These are phyloP conservation scores for Aspergillus texensis DNA, from an alignment of 2,329 filamentous ascomycete species.

Conservation along the genomic window DNA sequence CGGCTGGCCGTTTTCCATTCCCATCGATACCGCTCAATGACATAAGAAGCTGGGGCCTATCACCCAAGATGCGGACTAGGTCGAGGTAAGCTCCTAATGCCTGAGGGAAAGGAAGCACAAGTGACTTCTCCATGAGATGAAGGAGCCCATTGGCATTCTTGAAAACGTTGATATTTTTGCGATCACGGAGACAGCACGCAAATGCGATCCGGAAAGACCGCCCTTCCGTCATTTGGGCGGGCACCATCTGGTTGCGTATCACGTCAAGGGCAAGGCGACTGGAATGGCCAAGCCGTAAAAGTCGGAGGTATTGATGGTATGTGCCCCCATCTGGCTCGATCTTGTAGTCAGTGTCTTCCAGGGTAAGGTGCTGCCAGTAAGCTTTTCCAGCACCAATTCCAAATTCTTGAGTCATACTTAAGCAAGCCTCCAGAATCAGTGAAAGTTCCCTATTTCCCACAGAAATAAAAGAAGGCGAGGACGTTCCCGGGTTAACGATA, in stretches of 20 bases:
- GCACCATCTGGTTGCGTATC: slow-evolving; percentile 57
- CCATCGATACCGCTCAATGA: slow-evolving; percentile 30
- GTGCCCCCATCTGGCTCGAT: slow-evolving; percentile 73
- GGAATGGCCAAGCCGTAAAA: slow-evolving; percentile 67
- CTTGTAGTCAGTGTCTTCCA: slow-evolving; percentile 48
- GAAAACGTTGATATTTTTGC: slow-evolving; percentile 71
- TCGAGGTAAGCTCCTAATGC: slow-evolving; percentile 34
- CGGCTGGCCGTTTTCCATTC: slow-evolving; percentile 12
- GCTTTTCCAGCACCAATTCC: slow-evolving; percentile 63
- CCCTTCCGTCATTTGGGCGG: slow-evolving; percentile 45
- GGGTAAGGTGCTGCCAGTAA: slow-evolving; percentile 78
- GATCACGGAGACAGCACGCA: slow-evolving; percentile 73
- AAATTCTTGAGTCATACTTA: slow-evolving; percentile 53
- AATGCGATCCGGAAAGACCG: slow-evolving; percentile 74
- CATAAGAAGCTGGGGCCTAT: slow-evolving; percentile 33
- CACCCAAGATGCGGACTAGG: slow-evolving; percentile 27
- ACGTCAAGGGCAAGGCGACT: slow-evolving; percentile 64
- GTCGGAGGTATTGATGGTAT: slow-evolving; percentile 67
- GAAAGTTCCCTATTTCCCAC: slow-evolving; percentile 65
- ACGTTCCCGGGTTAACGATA: slow-evolving; percentile 18
- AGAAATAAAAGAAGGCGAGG: slow-evolving; percentile 38
- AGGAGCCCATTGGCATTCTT: slow-evolving; percentile 67
- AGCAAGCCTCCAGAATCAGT: slow-evolving; percentile 66
- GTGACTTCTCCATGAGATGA: slow-evolving; percentile 57
- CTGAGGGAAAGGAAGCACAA: slow-evolving; percentile 34